Conservation (phyloP, 805 yeast genomes). For the Candida coquimbonensis region DNA sequence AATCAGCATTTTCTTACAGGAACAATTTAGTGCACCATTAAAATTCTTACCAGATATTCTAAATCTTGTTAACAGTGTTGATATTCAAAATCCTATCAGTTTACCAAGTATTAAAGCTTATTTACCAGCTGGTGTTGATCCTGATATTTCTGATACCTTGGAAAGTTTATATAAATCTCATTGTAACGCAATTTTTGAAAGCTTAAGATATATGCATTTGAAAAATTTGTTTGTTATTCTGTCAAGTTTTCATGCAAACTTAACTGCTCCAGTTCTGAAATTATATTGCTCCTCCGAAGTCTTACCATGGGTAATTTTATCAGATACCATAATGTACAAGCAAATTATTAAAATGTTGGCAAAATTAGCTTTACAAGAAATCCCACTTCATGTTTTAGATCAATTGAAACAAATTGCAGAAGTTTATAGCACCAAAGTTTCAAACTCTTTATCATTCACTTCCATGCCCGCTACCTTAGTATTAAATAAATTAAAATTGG, state of each 20-base stretch:
- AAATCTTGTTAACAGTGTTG: conserved; percentile 11
- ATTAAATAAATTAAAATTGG: conserved; percentile 44
- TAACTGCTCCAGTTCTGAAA: conserved; percentile 58
- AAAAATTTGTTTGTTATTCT: conserved; percentile 51
- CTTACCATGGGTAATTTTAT: conserved; percentile 56
- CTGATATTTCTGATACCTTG: conserved; percentile 48
- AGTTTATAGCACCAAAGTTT: conserved; percentile 39
- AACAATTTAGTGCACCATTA: conserved; percentile 11
- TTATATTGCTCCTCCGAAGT: conserved; percentile 44
- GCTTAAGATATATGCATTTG: conserved; percentile 60
- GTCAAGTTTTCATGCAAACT: conserved; percentile 43
- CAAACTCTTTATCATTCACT: conserved; percentile 28
- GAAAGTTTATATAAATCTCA: conserved; percentile 56
- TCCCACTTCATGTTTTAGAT: conserved; percentile 48
- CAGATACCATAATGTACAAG: conserved; percentile 59
- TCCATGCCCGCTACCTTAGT: conserved; percentile 46
- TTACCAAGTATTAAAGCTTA: conserved; percentile 30
- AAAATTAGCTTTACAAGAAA: conserved; percentile 49
- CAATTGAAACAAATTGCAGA: conserved; percentile 49
- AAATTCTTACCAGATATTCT: conserved; percentile 19
- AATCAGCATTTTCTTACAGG: conserved; percentile 13
- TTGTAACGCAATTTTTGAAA: conserved; percentile 57
- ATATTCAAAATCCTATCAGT: conserved; percentile 24
- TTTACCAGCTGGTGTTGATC: conserved; percentile 14
- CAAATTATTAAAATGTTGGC: conserved; percentile 52